A percentile compares a stretch with the other conserved stretches of the same genome.
Evolutionary conservation across 495 filamentous ascomycete genomes (phyloP).

Genomic region (Penicillium ochrochloron): DNA sequence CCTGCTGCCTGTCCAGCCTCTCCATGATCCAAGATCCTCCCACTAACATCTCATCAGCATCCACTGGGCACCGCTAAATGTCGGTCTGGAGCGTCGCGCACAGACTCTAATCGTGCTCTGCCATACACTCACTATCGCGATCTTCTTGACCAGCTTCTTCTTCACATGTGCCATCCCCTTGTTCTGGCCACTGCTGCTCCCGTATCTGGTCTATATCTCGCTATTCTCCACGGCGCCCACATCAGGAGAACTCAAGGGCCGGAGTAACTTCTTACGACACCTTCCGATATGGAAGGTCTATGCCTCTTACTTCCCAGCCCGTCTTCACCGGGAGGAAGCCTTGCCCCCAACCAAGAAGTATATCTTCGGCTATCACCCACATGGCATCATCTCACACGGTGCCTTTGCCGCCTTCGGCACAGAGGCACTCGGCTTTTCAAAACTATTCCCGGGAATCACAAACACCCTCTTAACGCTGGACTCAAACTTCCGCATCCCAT

Average conservation of each 20-base stretch:
- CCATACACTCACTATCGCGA: slow-evolving; percentile 81
- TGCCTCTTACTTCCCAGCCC: slow-evolving; percentile 88
- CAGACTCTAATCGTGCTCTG: slow-evolving; percentile 86
- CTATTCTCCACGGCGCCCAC: slow-evolving; percentile 76
- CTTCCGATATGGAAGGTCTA: slow-evolving; percentile 86
- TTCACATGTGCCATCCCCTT: slow-evolving; percentile 88
- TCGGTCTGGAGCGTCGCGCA: slow-evolving; percentile 81
- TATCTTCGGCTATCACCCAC: slow-evolving; percentile 97
- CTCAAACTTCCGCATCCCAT: slow-evolving; percentile 89
- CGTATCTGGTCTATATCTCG: slow-evolving; percentile 81
- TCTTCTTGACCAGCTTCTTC: slow-evolving; percentile 81
- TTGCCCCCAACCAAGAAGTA: slow-evolving; percentile 88
- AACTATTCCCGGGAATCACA: slow-evolving; percentile 93
- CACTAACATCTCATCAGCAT: slow-evolving; percentile 52
- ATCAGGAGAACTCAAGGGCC: slow-evolving; percentile 72
- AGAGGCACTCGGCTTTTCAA: slow-evolving; percentile 84
- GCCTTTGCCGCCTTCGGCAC: slow-evolving; percentile 93
- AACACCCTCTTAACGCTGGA: slow-evolving; percentile 89
- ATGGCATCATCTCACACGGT: slow-evolving; percentile 95
- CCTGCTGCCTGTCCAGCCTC: slow-evolving; percentile 7
- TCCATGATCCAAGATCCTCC: not conserved
- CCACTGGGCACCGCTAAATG: slow-evolving; percentile 84
- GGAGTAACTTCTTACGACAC: slow-evolving; percentile 73
- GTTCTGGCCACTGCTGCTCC: slow-evolving; percentile 88
- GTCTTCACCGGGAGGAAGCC: slow-evolving; percentile 76